Base-by-base conservation (phyloP, 129 eudicot genomes). In the Pulicaria dysenterica region DNA sequence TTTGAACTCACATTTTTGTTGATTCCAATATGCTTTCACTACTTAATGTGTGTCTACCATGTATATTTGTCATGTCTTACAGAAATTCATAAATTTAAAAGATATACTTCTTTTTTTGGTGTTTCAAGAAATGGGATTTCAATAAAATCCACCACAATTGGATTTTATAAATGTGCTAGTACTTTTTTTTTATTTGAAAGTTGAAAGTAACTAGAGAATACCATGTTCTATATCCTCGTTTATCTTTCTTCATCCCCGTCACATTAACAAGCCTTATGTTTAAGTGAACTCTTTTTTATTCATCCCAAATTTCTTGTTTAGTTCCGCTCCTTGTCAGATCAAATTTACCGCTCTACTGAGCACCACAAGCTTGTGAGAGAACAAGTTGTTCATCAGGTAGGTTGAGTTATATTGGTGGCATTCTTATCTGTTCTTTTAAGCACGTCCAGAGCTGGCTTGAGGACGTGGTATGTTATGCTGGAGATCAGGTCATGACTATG, bases 321-420 rank as follows among this genome's bases (percentile, higher is more conserved):
- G 97, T 91, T 91, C 49, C 95, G 97, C 9, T 77, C 97, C 9
- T 77, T 91, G 72, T 91, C 97, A 6, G 97, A 91, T 83, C 97
- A 91, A 80, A 85, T 91, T 37, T 91, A 91, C 50, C 95, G 97
- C 16, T 81, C 76, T 34, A 43, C 84, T 67, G 97, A 91, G 8
- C 89, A 91, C 79, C 97, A 91, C 75, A 80, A 79, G 76, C 82
- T 79, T 66, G 97, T 91, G 70, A 81, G 97, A 51, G 91, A 91
- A 70, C 95, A 87, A 83, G 83, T 91, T 55, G 86, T 85, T 64
- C 56, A 77, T 60, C 96, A 89, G 92, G 96, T 89, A 53, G 56
- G 79, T 56, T 13, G 41, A 65, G 14, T 58, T 44, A 65, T 69
- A 41, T 24, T 67, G 14, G 24, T 69, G 71, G 53, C 60, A 24